Evolutionary conservation across 306 rosid genomes (phyloP).

Genomic region (Arachis hypogaea): DNA sequence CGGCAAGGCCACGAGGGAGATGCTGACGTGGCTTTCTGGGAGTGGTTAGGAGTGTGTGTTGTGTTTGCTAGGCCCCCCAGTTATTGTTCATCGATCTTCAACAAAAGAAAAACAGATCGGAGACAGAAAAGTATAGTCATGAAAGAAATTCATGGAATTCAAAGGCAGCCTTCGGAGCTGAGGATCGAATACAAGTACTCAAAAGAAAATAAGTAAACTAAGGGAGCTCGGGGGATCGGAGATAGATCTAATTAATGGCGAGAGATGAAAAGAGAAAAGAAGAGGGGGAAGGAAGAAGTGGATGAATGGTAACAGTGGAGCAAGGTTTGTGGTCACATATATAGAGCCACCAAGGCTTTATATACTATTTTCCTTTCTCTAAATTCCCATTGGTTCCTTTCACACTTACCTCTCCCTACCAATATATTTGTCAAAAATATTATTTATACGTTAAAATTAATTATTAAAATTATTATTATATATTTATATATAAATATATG

Average conservation of each 20-base stretch:
- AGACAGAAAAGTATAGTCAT: constrained; percentile 6
- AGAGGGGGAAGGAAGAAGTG: constrained; percentile 33
- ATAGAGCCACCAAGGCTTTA: constrained; percentile 27
- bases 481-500: too few relatives aligned
- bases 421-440: constrained; percentile 8
- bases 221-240: constrained; percentile 25
- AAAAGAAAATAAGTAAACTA: neutral
- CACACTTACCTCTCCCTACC: neutral
- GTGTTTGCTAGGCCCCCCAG: neutral
- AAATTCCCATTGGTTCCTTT: constrained; percentile 61
- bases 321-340: constrained; percentile 35
- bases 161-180: neutral
- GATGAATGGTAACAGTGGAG: constrained; percentile 47
- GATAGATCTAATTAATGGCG: constrained; percentile 33
- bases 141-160: constrained; percentile 9
- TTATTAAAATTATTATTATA: too few relatives aligned
- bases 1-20: constrained; percentile 53
- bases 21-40: constrained; percentile 48
- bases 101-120: constrained; percentile 32
- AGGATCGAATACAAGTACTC: neutral
- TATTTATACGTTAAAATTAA: neutral
- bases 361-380: constrained; percentile 33
- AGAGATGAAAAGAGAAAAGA: neutral
- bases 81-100: constrained; percentile 14
- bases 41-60: constrained; percentile 40